A percentile compares a stretch with the other conserved stretches of the same genome.
Conservation (phyloP, 148 eudicot species). For the Chenopodium berlandieri region DNA sequence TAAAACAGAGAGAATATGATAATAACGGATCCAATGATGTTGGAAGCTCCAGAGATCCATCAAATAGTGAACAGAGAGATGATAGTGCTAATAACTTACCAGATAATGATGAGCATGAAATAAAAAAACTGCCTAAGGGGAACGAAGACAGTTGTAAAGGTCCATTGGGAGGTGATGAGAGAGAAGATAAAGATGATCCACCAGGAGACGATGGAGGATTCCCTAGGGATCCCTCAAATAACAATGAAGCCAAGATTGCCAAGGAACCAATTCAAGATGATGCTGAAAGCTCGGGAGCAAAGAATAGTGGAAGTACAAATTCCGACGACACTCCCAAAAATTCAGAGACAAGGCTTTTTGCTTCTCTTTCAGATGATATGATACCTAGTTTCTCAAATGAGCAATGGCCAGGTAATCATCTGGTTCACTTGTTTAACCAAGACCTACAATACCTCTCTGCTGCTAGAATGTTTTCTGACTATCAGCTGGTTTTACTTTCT, state of each 20-base stretch:
- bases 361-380: not conserved
- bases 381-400: not conserved
- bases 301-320: slow-evolving; percentile 16
- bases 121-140: not conserved
- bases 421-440: slow-evolving; percentile 9
- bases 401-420: slow-evolving; percentile 6
- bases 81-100: slow-evolving; percentile 2
- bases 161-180: slow-evolving; percentile 35
- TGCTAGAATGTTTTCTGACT: slow-evolving; percentile 3
- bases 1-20: slow-evolving; percentile 13
- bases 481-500: slow-evolving; percentile 12
- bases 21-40: not conserved
- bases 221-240: slow-evolving; percentile 29
- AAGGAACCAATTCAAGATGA: not conserved
- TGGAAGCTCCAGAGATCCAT: slow-evolving; percentile 21
- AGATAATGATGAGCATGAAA: slow-evolving; percentile 33
- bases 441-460: slow-evolving; percentile 14
- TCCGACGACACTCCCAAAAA: slow-evolving; percentile 12
- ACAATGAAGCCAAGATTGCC: not conserved
- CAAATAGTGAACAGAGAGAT: slow-evolving; percentile 17
- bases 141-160: slow-evolving; percentile 23
- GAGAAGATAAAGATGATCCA: slow-evolving; percentile 47
- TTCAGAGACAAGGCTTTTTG: not conserved
- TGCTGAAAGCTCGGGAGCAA: slow-evolving; percentile 18
- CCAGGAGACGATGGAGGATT: slow-evolving; percentile 41